Conservation (phyloP, 2,329 filamentous ascomycete genomes). For the Stemphylium lycopersici region DNA sequence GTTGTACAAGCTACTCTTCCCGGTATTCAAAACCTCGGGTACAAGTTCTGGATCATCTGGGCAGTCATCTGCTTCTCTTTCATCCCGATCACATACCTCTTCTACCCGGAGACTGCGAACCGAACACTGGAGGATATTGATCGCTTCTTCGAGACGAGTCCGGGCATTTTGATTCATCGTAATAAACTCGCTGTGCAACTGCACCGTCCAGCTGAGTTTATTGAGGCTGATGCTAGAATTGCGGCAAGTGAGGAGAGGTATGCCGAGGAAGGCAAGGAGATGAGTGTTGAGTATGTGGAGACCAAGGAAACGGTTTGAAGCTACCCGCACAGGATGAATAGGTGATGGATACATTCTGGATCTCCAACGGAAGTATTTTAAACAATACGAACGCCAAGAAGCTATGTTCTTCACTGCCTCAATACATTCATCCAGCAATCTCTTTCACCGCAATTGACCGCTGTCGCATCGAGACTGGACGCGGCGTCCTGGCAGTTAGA, state of each 20-base stretch:
- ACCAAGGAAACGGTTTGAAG: slow-evolving; percentile 33
- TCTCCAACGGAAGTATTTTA: not conserved
- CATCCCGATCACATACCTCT: slow-evolving; percentile 58
- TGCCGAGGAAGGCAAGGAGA: slow-evolving; percentile 15
- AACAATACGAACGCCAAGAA: no score
- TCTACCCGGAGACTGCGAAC: slow-evolving; percentile 61
- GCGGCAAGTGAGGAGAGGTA: slow-evolving; percentile 18
- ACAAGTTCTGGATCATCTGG: slow-evolving; percentile 63
- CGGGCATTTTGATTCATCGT: slow-evolving; percentile 53
- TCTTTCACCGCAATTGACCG: no score
- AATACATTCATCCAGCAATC: no score
- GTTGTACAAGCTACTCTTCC: slow-evolving; percentile 44
- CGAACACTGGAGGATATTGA: slow-evolving; percentile 58
- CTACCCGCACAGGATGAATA: no score
- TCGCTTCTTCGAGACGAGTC: slow-evolving; percentile 46
- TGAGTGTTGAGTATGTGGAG: slow-evolving; percentile 29
- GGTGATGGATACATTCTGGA: not conserved
- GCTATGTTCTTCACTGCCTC: no score
- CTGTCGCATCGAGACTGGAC: no score
- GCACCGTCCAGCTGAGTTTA: slow-evolving; percentile 56
- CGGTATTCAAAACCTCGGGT: slow-evolving; percentile 53
- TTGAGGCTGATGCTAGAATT: slow-evolving; percentile 54
- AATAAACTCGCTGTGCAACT: slow-evolving; percentile 57
- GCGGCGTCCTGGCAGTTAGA: no score
- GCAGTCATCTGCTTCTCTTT: slow-evolving; percentile 61